These are phyloP conservation scores for Penicillium sp. DNA, from an alignment of 2,329 filamentous ascomycete species.

Conservation along the genomic window DNA sequence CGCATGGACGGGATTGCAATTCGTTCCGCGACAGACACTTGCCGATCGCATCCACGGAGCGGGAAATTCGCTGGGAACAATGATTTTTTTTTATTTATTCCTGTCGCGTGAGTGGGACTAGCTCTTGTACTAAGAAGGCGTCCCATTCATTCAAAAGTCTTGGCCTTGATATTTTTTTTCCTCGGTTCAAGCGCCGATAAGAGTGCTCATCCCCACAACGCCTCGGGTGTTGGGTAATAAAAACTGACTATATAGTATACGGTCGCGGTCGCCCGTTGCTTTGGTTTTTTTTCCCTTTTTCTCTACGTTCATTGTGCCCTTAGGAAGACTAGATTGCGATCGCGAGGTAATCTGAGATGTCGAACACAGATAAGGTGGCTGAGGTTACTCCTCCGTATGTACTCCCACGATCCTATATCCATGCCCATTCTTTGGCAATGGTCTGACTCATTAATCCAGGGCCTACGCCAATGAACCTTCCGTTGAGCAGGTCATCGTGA, in stretches of 20 bases:
- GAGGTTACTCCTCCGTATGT: constrained; percentile 28
- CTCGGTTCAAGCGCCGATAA: constrained; percentile 60
- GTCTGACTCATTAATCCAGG: constrained; percentile 11
- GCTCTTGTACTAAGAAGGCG: constrained; percentile 4
- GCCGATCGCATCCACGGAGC: constrained; percentile 24
- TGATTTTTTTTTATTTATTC: constrained; percentile 17
- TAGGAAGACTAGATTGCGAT: constrained; percentile 7
- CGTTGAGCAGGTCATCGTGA: constrained; percentile 19
- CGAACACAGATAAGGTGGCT: constrained; percentile 29
- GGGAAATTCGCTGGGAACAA: constrained; percentile 10
- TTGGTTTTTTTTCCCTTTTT: background rate
- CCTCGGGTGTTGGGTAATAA: constrained; percentile 18
- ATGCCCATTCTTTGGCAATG: background rate
- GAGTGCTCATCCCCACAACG: constrained; percentile 53
- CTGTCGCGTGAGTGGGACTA: constrained; percentile 7
- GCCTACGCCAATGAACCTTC: constrained; percentile 19
- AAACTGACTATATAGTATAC: constrained; percentile 29
- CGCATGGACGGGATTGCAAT: constrained; percentile 26
- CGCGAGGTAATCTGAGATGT: constrained; percentile 19
- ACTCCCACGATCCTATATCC: background rate
- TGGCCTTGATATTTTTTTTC: constrained; percentile 4
- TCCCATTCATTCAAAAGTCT: constrained; percentile 3
- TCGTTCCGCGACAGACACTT: constrained; percentile 10
- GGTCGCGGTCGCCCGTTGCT: constrained; percentile 9
- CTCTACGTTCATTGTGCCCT: constrained; percentile 12